These are phyloP conservation scores for Hyphodiscus sp. DNA, from an alignment of 2,329 filamentous ascomycete species.

Conservation along the genomic window DNA sequence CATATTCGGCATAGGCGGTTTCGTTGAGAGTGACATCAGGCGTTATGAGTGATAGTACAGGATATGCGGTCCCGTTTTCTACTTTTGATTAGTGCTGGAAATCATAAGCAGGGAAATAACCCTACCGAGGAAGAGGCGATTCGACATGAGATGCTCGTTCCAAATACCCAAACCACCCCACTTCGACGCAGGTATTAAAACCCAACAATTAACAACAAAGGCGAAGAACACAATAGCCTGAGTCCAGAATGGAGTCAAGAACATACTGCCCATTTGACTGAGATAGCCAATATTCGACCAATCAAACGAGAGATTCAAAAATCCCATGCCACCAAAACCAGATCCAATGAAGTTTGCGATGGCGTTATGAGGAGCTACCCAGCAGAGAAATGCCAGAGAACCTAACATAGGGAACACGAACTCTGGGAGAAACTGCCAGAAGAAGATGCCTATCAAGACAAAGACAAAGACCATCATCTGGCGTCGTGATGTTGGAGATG, in stretches of 20 bases:
- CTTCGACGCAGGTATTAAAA: slow-evolving; percentile 52
- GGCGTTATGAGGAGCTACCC: slow-evolving; percentile 52
- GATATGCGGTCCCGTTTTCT: slow-evolving; percentile 32
- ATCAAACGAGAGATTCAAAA: slow-evolving; percentile 52
- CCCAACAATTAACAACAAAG: slow-evolving; percentile 50
- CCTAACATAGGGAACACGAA: slow-evolving; percentile 53
- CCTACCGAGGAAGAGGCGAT: slow-evolving; percentile 45
- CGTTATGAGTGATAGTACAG: slow-evolving; percentile 30
- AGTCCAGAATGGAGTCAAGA: slow-evolving; percentile 53
- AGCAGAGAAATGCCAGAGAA: slow-evolving; percentile 56
- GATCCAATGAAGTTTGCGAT: slow-evolving; percentile 55
- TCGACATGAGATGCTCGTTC: slow-evolving; percentile 51
- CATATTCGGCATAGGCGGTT: slow-evolving; percentile 41
- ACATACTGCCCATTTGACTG: slow-evolving; percentile 37
- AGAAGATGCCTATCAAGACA: slow-evolving; percentile 43
- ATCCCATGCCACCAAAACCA: slow-evolving; percentile 56
- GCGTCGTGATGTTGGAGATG: slow-evolving; percentile 41
- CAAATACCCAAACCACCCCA: slow-evolving; percentile 48
- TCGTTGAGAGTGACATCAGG: slow-evolving; percentile 29
- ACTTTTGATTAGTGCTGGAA: not conserved
- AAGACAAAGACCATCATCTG: slow-evolving; percentile 53
- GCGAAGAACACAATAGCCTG: slow-evolving; percentile 49
- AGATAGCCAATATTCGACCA: slow-evolving; percentile 53
- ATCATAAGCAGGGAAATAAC: not conserved
- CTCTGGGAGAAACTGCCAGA: slow-evolving; percentile 59